phyloP scores from a whole-genome alignment of 148 eudicot species.

The Mesembryanthemum crystallinum region DNA sequence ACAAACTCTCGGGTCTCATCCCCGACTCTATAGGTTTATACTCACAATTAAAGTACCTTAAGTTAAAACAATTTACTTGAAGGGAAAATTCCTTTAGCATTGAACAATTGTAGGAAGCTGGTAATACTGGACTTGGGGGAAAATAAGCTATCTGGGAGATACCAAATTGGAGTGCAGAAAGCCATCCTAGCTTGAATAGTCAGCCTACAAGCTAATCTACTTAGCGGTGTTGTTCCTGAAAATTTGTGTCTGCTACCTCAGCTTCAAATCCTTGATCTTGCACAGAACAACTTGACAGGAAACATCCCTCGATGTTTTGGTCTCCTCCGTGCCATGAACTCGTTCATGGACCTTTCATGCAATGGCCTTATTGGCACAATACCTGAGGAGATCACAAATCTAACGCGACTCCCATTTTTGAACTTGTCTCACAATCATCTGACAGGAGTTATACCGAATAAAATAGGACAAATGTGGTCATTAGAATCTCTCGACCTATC shows the following conservation, averaged over 20 bases:
- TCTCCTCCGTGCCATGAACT: constrained; percentile 18
- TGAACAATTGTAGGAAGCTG: neutral
- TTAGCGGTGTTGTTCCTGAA: constrained; percentile 38
- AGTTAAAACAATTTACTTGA: constrained; percentile 33
- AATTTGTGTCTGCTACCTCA: constrained; percentile 15
- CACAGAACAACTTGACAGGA: constrained; percentile 37
- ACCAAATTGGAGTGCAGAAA: constrained; percentile 21
- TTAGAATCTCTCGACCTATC: constrained; percentile 38
- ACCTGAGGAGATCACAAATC: constrained; percentile 35
- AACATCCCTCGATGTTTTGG: constrained; percentile 37
- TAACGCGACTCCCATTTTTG: constrained; percentile 7
- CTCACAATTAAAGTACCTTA: neutral
- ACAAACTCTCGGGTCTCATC: constrained; percentile 30
- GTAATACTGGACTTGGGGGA: constrained; percentile 38
- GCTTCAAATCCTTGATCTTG: constrained; percentile 41
- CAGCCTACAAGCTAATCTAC: constrained; percentile 23
- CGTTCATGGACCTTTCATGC: constrained; percentile 40
- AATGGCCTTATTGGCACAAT: constrained; percentile 39
- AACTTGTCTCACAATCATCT: constrained; percentile 29
- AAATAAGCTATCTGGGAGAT: constrained; percentile 30
- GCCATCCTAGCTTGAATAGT: neutral
- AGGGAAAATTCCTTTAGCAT: constrained; percentile 28
- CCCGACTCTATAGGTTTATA: constrained; percentile 22
- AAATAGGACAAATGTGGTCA: constrained; percentile 19
- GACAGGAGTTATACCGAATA: constrained; percentile 14